Conservation (phyloP, 352 stramenopile species). For the Phytopythium helicoides region DNA sequence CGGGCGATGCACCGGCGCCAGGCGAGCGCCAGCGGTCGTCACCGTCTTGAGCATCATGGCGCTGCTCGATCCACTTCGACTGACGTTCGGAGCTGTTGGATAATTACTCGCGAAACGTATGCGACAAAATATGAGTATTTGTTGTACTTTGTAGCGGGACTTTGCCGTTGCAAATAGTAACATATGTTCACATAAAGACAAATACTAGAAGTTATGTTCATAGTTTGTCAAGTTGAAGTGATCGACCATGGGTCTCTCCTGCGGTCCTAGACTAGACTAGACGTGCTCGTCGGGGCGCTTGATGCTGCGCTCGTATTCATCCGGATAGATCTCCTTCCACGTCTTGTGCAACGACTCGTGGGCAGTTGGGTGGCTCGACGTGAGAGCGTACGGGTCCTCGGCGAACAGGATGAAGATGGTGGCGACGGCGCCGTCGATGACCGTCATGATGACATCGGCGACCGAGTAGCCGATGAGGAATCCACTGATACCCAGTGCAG, state of each 20-base stretch:
- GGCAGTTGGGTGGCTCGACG: slow-evolving; percentile 28
- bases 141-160: no score
- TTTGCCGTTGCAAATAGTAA: no score
- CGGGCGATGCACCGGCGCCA: not conserved
- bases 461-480: slow-evolving; percentile 35
- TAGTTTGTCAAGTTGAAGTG: not conserved
- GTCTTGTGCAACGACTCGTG: slow-evolving; percentile 36
- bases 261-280: slow-evolving; percentile 1
- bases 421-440: slow-evolving; percentile 52
- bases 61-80: not conserved
- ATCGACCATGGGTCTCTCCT: no score
- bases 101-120: no score
- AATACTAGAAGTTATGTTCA: no score
- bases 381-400: slow-evolving; percentile 51
- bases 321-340: slow-evolving; percentile 54
- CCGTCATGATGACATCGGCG: slow-evolving; percentile 50
- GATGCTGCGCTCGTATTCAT: slow-evolving; percentile 39
- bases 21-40: not conserved
- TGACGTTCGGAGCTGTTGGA: no score
- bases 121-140: no score
- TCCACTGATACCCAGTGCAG: slow-evolving; percentile 35
- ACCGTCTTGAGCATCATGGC: not conserved
- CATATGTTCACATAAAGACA: no score
- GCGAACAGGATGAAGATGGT: slow-evolving; percentile 73
- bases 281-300: slow-evolving; percentile 31